phyloP scores from a whole-genome alignment of 352 stramenopile species.

The Pythium rhizo-oryzae region DNA sequence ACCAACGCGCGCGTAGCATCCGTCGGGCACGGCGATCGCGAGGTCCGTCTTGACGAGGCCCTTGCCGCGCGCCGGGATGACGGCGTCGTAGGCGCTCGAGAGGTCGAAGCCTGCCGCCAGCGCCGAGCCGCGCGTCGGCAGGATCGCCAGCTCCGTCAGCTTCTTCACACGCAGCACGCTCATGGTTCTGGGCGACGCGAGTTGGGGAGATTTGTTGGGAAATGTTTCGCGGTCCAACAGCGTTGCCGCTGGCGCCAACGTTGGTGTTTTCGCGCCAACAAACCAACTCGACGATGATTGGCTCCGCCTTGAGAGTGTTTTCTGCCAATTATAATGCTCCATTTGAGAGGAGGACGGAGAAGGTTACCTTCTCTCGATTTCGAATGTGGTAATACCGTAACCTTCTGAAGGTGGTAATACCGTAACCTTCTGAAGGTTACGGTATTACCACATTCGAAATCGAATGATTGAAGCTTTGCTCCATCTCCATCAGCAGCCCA shows the following conservation, averaged over 20 bases:
- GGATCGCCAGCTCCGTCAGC: conserved; percentile 73
- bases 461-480: no score
- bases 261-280: not conserved
- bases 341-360: no score
- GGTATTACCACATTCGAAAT: no score
- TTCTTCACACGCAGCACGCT: conserved; percentile 84
- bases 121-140: conserved; percentile 75
- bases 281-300: not conserved
- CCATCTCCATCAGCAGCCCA: no score
- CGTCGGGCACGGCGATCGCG: conserved; percentile 92
- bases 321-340: no score
- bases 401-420: no score
- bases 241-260: not conserved
- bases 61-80: conserved; percentile 92
- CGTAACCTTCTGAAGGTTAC: no score
- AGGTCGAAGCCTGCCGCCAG: conserved; percentile 86
- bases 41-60: conserved; percentile 98
- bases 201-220: not conserved
- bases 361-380: no score
- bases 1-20: conserved; percentile 96
- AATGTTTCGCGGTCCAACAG: not conserved
- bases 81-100: conserved; percentile 80
- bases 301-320: not conserved
- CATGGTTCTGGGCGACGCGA: conserved; percentile 3
- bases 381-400: no score